Evolutionary conservation across 306 rosid genomes (phyloP), one percentile per base, ranked within the genome.

Genomic region (Canavalia ensiformis): DNA sequence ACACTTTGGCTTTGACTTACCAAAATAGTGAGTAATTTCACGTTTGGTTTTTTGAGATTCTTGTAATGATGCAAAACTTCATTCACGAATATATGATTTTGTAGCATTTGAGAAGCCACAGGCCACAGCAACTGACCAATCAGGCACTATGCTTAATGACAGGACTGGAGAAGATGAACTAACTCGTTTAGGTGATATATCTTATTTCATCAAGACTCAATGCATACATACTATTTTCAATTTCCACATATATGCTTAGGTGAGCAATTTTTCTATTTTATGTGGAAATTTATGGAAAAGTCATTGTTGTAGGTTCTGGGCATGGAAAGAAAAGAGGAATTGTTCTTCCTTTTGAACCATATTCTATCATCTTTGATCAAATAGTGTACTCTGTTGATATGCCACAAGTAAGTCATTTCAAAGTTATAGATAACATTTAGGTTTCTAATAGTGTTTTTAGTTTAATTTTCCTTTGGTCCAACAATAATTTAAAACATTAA

Each of bases 341-440:
- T 91, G 80, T 84, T 86, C 89, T 90, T 71, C 94, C 94, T 74
- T 90, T 90, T 76, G 89, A 84, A 62, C 91, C 87, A 7, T 74
- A 86, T 84, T 82, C 84, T n/a, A 78, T 90, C 79, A 81, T 84
- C 9, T 90, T 90, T 39, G 85, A 87, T 11, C 81, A 90, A 52
- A 72, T 90, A 1, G 75, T 25, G 33, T 90, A 90, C 85, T 84
- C 94, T 2, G 94, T 90, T 60, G 91, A 88, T 79, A 88, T 86
- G 91, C 93, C 93, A 45, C 81, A 74, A 80, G 93, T 90, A 73
- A 64, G 72, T 78, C 69, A 69, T 35, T 46, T 7, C 4, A 28
- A 74, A 68, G 50, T 52, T 37, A 51, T 30, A 18, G 31, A n/a
- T 29, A 68, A 46, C 39, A 72, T 64, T 46, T 9, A 6, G 30